These are phyloP conservation scores for Atkinsonella hypoxylon DNA, from an alignment of 2,329 filamentous ascomycete species.

Conservation along the genomic window DNA sequence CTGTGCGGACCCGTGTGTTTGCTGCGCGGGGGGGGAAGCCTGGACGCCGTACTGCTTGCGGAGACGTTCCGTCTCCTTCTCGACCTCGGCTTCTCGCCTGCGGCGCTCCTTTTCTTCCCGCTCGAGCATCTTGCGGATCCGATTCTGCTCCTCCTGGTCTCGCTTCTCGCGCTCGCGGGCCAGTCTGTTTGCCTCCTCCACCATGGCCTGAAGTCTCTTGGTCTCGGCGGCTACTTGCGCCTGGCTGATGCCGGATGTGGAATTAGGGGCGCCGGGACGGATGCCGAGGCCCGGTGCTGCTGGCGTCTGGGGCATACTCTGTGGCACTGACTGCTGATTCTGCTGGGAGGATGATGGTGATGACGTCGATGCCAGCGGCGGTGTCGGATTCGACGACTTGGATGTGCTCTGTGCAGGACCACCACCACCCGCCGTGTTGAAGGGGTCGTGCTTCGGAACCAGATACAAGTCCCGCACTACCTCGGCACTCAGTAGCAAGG, in stretches of 20 bases:
- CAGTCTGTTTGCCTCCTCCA: constrained; percentile 36
- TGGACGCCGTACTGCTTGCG: constrained; percentile 53
- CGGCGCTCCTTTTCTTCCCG: constrained; percentile 49
- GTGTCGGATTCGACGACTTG: constrained; percentile 5
- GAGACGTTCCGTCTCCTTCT: constrained; percentile 75
- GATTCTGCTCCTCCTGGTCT: constrained; percentile 39
- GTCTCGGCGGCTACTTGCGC: constrained; percentile 62
- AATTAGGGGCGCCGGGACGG: constrained; percentile 9
- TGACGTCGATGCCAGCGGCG: constrained; percentile 16
- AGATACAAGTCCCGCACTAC: constrained; percentile 56
- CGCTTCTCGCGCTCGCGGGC: constrained; percentile 43
- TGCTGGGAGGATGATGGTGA: not conserved
- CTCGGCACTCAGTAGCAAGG: constrained; percentile 52
- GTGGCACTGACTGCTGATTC: not conserved
- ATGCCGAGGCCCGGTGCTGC: constrained; percentile 24
- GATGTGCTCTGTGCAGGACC: not conserved
- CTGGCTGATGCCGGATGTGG: constrained; percentile 6
- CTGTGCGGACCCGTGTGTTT: constrained; percentile 12
- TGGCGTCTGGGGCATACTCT: constrained; percentile 15
- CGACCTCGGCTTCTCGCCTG: constrained; percentile 46
- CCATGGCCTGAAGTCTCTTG: constrained; percentile 49
- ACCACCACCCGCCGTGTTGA: constrained; percentile 51
- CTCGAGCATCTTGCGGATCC: constrained; percentile 54
- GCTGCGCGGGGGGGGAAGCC: constrained; percentile 23
- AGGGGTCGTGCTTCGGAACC: constrained; percentile 56